phyloP scores from a whole-genome alignment of 306 rosid genomes.

The Vicia villosa region DNA sequence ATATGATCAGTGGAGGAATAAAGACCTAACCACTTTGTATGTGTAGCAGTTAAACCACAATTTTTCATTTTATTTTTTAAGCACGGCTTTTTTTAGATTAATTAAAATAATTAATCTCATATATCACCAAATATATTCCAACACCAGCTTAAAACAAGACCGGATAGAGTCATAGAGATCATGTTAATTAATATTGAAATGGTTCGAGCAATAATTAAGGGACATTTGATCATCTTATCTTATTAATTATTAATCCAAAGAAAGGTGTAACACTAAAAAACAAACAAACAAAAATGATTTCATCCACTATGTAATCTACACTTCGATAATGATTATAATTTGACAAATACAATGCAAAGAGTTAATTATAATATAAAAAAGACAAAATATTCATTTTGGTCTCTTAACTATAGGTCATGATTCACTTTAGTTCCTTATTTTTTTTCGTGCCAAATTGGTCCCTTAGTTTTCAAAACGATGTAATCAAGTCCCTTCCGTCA shows the following conservation, averaged over 20 bases:
- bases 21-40: slow-evolving; percentile 11
- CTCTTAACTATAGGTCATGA: too few relatives aligned
- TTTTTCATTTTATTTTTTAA: background rate
- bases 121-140: slow-evolving; percentile 9
- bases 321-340: slow-evolving; percentile 2
- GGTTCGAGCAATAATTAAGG: background rate
- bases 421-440: too few relatives aligned
- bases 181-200: slow-evolving; percentile 11
- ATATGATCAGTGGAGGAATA: slow-evolving; percentile 27
- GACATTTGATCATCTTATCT: background rate
- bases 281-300: slow-evolving; percentile 7
- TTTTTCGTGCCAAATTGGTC: too few relatives aligned
- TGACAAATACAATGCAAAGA: background rate
- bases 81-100: background rate
- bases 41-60: slow-evolving; percentile 21
- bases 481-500: too few relatives aligned
- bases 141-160: slow-evolving; percentile 26
- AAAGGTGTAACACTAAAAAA: background rate
- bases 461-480: too few relatives aligned
- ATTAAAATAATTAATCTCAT: slow-evolving; percentile 15
- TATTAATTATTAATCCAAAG: slow-evolving; percentile 4
- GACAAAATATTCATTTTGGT: too few relatives aligned
- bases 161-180: background rate
- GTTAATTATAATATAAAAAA: too few relatives aligned
- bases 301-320: slow-evolving; percentile 12